Evolutionary conservation across 345 rosid species (phyloP).

Genomic region (Lepidium aucheri): DNA sequence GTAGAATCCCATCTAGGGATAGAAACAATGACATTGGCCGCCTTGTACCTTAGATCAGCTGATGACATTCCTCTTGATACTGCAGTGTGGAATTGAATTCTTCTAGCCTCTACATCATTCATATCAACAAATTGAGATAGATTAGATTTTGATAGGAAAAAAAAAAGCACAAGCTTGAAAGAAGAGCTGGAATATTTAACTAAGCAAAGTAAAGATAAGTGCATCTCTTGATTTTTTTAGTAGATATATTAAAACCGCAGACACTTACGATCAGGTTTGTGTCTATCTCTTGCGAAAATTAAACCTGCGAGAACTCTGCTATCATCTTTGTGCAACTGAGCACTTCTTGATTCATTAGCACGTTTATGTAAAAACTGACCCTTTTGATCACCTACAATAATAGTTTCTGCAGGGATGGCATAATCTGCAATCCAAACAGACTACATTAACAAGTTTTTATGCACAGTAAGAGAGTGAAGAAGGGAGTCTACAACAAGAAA

Average conservation of each 20-base stretch:
- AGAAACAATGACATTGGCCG: constrained; percentile 40
- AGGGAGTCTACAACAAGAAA: background rate
- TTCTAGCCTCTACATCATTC: constrained; percentile 42
- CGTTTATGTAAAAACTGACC: constrained; percentile 37
- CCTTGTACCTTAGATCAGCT: constrained; percentile 54
- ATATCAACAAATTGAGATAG: background rate
- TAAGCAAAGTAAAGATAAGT: background rate
- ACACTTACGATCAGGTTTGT: constrained; percentile 47
- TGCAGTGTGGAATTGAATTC: constrained; percentile 52
- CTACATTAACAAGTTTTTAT: background rate
- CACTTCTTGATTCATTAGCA: constrained; percentile 20
- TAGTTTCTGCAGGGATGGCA: constrained; percentile 60
- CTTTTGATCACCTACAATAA: constrained; percentile 62
- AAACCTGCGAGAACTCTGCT: constrained; percentile 45
- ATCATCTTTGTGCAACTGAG: background rate
- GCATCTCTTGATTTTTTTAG: background rate
- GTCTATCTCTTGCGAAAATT: constrained; percentile 60
- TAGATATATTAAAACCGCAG: background rate
- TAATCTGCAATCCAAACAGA: constrained; percentile 40
- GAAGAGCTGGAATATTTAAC: background rate
- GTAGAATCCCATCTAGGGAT: constrained; percentile 16
- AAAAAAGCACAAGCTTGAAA: background rate
- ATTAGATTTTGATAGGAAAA: too few species aligned
- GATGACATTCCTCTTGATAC: constrained; percentile 58
- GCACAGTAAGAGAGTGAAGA: background rate